Evolutionary conservation across 306 rosid genomes (phyloP).

Genomic region (Fragaria iinumae): DNA sequence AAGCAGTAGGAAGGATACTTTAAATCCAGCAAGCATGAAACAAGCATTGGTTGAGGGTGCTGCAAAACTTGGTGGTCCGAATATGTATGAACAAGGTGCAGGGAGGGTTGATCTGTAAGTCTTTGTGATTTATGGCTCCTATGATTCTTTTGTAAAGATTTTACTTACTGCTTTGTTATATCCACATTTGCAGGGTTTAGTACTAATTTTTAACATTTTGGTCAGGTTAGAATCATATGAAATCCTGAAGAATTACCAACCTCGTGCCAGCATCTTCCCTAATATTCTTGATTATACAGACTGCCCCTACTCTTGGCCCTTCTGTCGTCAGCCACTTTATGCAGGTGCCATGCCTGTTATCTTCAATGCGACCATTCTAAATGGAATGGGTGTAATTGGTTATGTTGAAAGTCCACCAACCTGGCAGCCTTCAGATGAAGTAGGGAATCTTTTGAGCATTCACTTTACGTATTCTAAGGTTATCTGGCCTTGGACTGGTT

Average conservation of each 20-base stretch:
- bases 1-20: conserved; percentile 51
- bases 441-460: conserved; percentile 84
- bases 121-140: conserved; percentile 13
- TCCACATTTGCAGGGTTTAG: neutral
- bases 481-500: conserved; percentile 99
- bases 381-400: conserved; percentile 97
- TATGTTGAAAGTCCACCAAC: conserved; percentile 75
- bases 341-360: conserved; percentile 98
- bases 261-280: conserved; percentile 93
- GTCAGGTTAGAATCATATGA: conserved; percentile 91
- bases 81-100: conserved; percentile 97
- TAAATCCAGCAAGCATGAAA: conserved; percentile 99
- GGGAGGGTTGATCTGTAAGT: conserved; percentile 97
- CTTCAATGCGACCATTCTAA: conserved; percentile 90
- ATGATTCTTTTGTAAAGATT: conserved; percentile 7
- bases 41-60: conserved; percentile 99
- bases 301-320: conserved; percentile 97
- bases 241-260: conserved; percentile 83
- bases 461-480: conserved; percentile 84
- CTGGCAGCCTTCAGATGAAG: conserved; percentile 90
- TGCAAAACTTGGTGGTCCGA: conserved; percentile 80
- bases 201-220: conserved; percentile 27
- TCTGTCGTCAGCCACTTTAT: conserved; percentile 95
- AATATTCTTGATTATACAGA: conserved; percentile 79
- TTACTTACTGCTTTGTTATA: neutral